Conservation (phyloP, 179 eudicot species). For the Beta lomatogona region DNA sequence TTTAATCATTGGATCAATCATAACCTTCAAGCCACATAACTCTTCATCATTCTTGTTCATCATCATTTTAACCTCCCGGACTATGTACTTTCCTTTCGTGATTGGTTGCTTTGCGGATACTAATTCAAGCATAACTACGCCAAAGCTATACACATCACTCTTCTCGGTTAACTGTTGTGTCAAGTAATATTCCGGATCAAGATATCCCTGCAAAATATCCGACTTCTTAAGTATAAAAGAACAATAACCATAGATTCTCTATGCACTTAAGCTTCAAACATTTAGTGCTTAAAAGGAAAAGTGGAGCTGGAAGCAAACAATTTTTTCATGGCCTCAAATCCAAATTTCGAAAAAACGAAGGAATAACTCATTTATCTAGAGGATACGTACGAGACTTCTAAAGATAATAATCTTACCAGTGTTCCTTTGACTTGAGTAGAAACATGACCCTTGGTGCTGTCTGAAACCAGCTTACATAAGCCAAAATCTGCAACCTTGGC, state of each 20-base stretch:
- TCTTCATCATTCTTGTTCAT: constrained; percentile 53
- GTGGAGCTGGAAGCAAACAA: too few relatives aligned
- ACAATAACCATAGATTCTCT: not conserved
- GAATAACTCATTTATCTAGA: not conserved
- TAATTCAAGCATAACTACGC: constrained; percentile 89
- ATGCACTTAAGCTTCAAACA: not conserved
- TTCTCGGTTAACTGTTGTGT: constrained; percentile 89
- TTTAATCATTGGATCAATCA: constrained; percentile 65
- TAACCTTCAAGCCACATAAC: constrained; percentile 49
- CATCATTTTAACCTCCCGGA: constrained; percentile 58
- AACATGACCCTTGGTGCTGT: constrained; percentile 66
- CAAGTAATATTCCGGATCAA: constrained; percentile 96
- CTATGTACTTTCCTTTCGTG: constrained; percentile 84
- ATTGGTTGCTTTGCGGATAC: constrained; percentile 78
- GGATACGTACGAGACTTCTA: not conserved
- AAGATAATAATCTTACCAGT: constrained; percentile 43
- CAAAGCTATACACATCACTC: constrained; percentile 94
- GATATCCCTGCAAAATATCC: constrained; percentile 68
- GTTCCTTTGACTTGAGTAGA: constrained; percentile 98
- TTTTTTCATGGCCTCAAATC: not conserved
- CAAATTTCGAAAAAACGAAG: not conserved
- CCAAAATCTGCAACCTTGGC: constrained; percentile 98
- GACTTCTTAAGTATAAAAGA: not conserved
- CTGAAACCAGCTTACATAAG: constrained; percentile 79
- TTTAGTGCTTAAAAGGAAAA: not conserved